Evolutionary conservation across 1,284 basidiomycete species (phyloP), one percentile per base, ranked within the genome.

Genomic region (Heliocybe sulcata): DNA sequence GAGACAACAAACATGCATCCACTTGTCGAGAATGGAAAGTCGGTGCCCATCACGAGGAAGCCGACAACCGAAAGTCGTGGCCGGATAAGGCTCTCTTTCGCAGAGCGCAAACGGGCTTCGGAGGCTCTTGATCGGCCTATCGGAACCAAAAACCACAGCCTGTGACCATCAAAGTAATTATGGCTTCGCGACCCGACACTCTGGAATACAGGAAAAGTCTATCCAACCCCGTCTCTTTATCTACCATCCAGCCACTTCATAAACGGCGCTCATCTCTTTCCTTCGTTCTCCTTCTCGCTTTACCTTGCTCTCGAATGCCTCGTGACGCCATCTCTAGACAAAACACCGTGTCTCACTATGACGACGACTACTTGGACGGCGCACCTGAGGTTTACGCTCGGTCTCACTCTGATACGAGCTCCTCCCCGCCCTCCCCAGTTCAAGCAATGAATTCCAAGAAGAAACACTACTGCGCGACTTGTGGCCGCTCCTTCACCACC

Each of bases 401-500:
- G 3, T 42, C 38, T 20, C 38, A 42, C 8, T 42, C 38, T 3
- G 38, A 42, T 42, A 42, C 38, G 8, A 42, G 38, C 38, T 42
- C 38, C n/a, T 42, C 38, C n/a, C 23, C 47, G 3, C 22, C 47
- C 23, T 52, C 51, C 26, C 33, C 51, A 4, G 51, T 22, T 6
- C 27, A 22, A 14, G 12, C 52, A 3, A 19, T 35, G 38, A 53
- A 57, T 31, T 53, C 54, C n/a, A 62, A 62, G 53, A 66, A 65
- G 54, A 73, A 66, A 33, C 85, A 89, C 60, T 69, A 83, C 25
- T 89, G 87, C 64, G 61, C 69, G 2, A 82, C 78, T 6, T 89
- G 87, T 63, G 81, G 85, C 11, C 80, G 85, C 53, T 79, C 81
- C 1, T 93, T 93, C 69, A 90, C 87, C 53, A 93, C 90, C 45